Evolutionary conservation across 495 filamentous ascomycete genomes (phyloP).

Genomic region (Xylaria flabelliformis): DNA sequence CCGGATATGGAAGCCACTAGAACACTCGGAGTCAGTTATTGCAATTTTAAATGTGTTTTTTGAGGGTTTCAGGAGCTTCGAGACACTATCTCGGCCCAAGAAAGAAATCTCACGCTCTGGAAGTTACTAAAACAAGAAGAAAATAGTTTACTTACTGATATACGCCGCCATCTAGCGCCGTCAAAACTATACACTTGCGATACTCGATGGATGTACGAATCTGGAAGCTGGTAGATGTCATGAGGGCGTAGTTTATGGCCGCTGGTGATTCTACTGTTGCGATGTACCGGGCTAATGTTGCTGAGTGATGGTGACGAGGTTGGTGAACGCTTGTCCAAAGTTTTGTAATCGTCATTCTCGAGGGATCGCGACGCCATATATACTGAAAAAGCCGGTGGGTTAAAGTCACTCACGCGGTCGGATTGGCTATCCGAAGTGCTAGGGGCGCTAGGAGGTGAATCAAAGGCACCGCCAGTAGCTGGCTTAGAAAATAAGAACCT

Average conservation of each 20-base stretch:
- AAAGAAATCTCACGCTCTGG: too few relatives aligned
- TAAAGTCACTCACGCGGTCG: neutral
- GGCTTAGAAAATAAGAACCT: neutral
- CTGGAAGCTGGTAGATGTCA: slow-evolving; percentile 7
- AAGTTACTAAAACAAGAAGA: too few relatives aligned
- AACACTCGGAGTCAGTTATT: too few relatives aligned
- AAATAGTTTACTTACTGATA: neutral
- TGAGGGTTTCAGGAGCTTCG: too few relatives aligned
- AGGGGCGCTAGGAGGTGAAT: neutral
- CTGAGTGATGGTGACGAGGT: slow-evolving; percentile 1
- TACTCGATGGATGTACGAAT: slow-evolving; percentile 9
- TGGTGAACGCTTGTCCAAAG: too few relatives aligned
- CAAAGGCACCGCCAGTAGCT: neutral
- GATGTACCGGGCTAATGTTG: neutral
- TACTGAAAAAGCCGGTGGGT: neutral
- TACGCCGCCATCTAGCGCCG: slow-evolving; percentile 14
- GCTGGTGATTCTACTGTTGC: neutral
- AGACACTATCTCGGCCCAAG: too few relatives aligned
- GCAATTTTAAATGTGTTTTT: too few relatives aligned
- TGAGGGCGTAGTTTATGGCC: slow-evolving; percentile 29
- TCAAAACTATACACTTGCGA: neutral
- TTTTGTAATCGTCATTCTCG: neutral
- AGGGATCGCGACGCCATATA: neutral
- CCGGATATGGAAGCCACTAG: slow-evolving; percentile 22
- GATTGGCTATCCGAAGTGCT: neutral